phyloP scores from a whole-genome alignment of 768 basidiomycete genomes.

The Amanita brunnescens region DNA sequence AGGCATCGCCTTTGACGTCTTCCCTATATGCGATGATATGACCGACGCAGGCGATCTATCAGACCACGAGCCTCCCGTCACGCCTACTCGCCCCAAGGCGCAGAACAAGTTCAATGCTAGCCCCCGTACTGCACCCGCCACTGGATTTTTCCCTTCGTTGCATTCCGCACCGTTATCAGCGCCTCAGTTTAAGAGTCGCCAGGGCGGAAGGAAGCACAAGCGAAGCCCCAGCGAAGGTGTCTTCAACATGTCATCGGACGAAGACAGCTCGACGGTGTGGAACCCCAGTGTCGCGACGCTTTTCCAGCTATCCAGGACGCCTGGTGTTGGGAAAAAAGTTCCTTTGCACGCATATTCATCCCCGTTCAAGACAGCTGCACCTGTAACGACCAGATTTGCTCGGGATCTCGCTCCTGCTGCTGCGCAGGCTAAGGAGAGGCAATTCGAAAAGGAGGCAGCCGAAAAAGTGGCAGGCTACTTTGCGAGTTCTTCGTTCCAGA shows the following conservation, averaged over 20 bases:
- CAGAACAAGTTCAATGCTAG: conserved; percentile 25
- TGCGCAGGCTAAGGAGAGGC: conserved; percentile 14
- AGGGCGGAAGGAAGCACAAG: conserved; percentile 33
- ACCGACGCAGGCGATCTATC: conserved; percentile 36
- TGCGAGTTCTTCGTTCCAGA: conserved; percentile 79
- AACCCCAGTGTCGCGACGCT: conserved; percentile 18
- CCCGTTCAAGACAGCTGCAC: neutral
- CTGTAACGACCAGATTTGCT: neutral
- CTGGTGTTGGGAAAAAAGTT: neutral
- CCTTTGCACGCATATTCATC: neutral
- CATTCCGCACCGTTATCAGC: conserved; percentile 27
- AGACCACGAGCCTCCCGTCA: conserved; percentile 34
- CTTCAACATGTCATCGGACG: conserved; percentile 71
- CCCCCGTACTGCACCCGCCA: conserved; percentile 45
- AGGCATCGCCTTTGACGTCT: conserved; percentile 24
- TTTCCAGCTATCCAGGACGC: conserved; percentile 19
- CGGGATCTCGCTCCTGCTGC: neutral
- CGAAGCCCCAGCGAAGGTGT: conserved; percentile 66
- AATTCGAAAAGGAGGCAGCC: conserved; percentile 24
- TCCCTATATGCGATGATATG: conserved; percentile 70
- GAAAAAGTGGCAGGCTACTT: conserved; percentile 44
- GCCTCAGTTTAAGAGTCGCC: conserved; percentile 19
- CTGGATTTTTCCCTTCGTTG: conserved; percentile 15
- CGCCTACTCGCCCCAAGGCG: conserved; percentile 34
- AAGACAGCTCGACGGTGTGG: conserved; percentile 37